phyloP scores from a whole-genome alignment of 2,329 filamentous ascomycete genomes.

The Ophiostoma sp. region DNA sequence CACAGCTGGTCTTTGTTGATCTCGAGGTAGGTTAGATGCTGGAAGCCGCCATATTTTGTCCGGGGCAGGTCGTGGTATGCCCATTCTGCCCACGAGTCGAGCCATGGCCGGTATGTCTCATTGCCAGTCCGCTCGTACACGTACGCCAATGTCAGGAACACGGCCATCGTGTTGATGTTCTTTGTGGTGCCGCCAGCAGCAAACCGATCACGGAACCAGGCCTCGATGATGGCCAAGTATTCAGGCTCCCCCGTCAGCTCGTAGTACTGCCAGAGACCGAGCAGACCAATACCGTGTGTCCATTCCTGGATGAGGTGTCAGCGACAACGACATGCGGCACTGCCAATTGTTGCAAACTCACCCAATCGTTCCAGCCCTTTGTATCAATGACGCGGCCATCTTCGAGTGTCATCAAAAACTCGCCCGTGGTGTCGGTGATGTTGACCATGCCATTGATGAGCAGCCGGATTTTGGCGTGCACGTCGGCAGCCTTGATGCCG shows the following conservation, averaged over 20 bases:
- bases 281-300: slow-evolving; percentile 74
- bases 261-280: slow-evolving; percentile 79
- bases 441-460: slow-evolving; percentile 71
- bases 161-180: slow-evolving; percentile 81
- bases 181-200: slow-evolving; percentile 68
- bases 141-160: slow-evolving; percentile 67
- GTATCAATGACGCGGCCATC: slow-evolving; percentile 76
- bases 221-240: slow-evolving; percentile 61
- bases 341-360: neutral
- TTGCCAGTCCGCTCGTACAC: slow-evolving; percentile 72
- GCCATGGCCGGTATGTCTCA: slow-evolving; percentile 65
- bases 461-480: slow-evolving; percentile 54
- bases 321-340: neutral
- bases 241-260: slow-evolving; percentile 58
- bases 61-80: slow-evolving; percentile 69
- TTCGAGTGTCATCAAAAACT: slow-evolving; percentile 64
- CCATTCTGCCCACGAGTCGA: slow-evolving; percentile 79
- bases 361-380: slow-evolving; percentile 76
- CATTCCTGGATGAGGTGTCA: slow-evolving; percentile 46
- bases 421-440: slow-evolving; percentile 68
- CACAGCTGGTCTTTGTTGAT: slow-evolving; percentile 70
- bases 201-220: slow-evolving; percentile 67
- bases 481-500: slow-evolving; percentile 43
- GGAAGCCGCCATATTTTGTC: slow-evolving; percentile 66
- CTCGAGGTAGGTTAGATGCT: slow-evolving; percentile 68